These are phyloP conservation scores for Tolypocladium guangdongense DNA, from an alignment of 2,329 filamentous ascomycete genomes.

Conservation along the genomic window DNA sequence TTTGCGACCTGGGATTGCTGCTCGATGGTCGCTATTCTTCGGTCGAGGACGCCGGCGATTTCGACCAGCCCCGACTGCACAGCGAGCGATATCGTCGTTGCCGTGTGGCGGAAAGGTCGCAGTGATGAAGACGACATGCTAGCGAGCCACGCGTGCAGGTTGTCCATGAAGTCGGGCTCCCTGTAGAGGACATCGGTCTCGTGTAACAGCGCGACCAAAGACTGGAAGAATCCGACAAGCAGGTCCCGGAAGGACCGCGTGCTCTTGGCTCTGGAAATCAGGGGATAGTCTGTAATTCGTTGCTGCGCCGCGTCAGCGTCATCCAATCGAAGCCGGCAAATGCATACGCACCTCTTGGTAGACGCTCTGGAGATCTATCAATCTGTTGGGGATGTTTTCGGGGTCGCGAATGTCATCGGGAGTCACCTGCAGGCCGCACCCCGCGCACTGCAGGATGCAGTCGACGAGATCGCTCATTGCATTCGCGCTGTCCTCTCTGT, in stretches of 20 bases:
- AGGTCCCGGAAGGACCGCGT: conserved; percentile 67
- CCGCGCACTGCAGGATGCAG: conserved; percentile 59
- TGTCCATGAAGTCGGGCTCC: conserved; percentile 70
- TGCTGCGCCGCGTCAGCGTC: conserved; percentile 33
- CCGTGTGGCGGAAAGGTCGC: conserved; percentile 87
- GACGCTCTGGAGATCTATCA: conserved; percentile 78
- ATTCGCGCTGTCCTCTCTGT: conserved; percentile 39
- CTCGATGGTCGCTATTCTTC: conserved; percentile 62
- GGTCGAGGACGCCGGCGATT: conserved; percentile 59
- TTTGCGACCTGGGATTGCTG: conserved; percentile 71
- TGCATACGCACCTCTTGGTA: conserved; percentile 58
- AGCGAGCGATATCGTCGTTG: conserved; percentile 72
- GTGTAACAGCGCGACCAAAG: conserved; percentile 67
- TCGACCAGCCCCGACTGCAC: conserved; percentile 70
- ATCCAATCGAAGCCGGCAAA: neutral
- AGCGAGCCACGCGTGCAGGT: conserved; percentile 79
- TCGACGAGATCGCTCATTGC: conserved; percentile 55
- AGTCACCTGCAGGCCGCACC: conserved; percentile 69
- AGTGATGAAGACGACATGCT: conserved; percentile 83
- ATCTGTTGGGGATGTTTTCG: conserved; percentile 69
- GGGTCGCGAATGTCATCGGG: conserved; percentile 79
- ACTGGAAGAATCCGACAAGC: conserved; percentile 67
- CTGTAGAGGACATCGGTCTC: conserved; percentile 73
- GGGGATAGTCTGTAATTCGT: conserved; percentile 81
- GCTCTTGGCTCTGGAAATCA: conserved; percentile 71